Evolutionary conservation across 441 rosid species (phyloP).

Genomic region (Pelargonium exstipulatum): DNA sequence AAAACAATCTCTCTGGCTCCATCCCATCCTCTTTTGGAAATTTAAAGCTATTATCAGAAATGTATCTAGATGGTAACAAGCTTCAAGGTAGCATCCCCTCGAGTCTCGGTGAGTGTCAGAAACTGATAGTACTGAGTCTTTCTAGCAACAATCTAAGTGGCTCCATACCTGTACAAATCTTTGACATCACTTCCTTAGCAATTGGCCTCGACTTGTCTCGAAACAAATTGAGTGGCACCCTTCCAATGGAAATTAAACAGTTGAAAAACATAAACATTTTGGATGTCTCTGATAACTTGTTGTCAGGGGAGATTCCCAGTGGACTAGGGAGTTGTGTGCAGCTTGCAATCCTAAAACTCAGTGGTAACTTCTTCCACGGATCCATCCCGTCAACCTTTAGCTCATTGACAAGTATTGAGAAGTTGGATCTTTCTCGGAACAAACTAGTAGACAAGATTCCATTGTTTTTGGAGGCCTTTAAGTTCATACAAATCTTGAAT

Average conservation of each 20-base stretch:
- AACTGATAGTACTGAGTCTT: constrained; percentile 3
- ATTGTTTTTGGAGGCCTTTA: constrained; percentile 9
- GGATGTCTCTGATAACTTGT: constrained; percentile 16
- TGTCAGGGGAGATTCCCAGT: constrained; percentile 24
- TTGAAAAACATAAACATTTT: neutral
- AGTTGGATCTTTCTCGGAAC: constrained; percentile 23
- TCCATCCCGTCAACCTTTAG: constrained; percentile 16
- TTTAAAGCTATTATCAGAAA: neutral
- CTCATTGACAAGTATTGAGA: constrained; percentile 18
- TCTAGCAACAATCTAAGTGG: constrained; percentile 19
- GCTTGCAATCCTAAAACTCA: constrained; percentile 17
- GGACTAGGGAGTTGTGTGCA: constrained; percentile 14
- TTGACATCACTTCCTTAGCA: constrained; percentile 4
- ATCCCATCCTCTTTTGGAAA: constrained; percentile 21
- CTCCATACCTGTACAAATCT: constrained; percentile 13
- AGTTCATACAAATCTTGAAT: constrained; percentile 8
- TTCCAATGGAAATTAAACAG: constrained; percentile 16
- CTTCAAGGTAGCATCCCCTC: constrained; percentile 19
- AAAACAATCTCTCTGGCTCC: constrained; percentile 13
- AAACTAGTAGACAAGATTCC: constrained; percentile 24
- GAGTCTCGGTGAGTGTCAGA: constrained; percentile 10
- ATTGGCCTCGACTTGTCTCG: neutral
- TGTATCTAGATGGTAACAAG: neutral
- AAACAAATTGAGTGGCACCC: constrained; percentile 16
- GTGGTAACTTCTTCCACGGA: constrained; percentile 27